A percentile compares a stretch with the other conserved stretches of the same genome.
Evolutionary conservation across 352 stramenopile species (phyloP).

Genomic region (Pythium aristosporum): DNA sequence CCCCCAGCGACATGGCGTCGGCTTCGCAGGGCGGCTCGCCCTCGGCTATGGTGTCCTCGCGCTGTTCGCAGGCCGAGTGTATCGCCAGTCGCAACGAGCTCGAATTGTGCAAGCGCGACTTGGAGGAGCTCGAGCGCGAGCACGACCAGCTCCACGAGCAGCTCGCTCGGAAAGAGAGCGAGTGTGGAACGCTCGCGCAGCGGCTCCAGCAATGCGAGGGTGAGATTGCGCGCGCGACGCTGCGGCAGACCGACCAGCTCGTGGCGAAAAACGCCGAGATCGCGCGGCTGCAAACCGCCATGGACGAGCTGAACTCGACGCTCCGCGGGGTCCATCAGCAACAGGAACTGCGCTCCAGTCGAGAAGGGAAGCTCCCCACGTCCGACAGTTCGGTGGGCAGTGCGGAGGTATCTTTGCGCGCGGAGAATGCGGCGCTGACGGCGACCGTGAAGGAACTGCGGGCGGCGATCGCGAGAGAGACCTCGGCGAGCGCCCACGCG

Average conservation of each 20-base stretch:
- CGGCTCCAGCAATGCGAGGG: conserved; percentile 16
- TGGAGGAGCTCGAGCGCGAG: conserved; percentile 61
- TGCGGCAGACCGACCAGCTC: conserved; percentile 16
- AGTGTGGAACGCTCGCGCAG: conserved; percentile 15
- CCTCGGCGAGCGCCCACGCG: conserved; percentile 31
- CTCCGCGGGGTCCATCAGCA: conserved; percentile 19
- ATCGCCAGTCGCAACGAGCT: conserved; percentile 66
- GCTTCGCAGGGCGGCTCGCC: background rate
- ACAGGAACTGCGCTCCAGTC: background rate
- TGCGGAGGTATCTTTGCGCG: conserved; percentile 27
- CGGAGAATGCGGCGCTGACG: conserved; percentile 41
- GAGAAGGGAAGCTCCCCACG: background rate
- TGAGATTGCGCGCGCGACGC: conserved; percentile 15
- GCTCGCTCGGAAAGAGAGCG: conserved; percentile 38
- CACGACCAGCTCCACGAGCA: conserved; percentile 70
- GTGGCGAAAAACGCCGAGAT: conserved; percentile 33
- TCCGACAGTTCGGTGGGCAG: background rate
- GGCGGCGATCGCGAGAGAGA: conserved; percentile 35
- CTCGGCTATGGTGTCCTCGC: conserved; percentile 5
- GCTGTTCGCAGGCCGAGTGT: conserved; percentile 58
- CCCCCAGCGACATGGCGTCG: conserved; percentile 10
- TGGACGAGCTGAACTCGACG: conserved; percentile 22
- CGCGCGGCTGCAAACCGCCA: conserved; percentile 18
- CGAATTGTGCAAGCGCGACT: conserved; percentile 52
- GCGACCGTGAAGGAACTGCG: conserved; percentile 39